These are phyloP conservation scores for Xylaria sp. DNA, from an alignment of 2,329 filamentous ascomycete genomes.

Conservation along the genomic window DNA sequence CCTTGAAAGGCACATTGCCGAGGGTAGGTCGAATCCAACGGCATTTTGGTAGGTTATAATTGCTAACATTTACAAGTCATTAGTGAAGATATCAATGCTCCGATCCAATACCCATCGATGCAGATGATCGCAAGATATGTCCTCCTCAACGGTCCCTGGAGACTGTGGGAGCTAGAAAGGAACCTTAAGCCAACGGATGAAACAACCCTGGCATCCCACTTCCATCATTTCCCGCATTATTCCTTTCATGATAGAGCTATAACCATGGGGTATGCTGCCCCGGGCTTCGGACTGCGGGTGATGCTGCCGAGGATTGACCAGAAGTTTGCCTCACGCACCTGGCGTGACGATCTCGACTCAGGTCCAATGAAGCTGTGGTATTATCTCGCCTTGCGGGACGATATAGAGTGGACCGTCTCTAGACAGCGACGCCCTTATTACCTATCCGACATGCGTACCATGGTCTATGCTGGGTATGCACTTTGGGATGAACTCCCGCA, in stretches of 20 bases:
- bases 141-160: not conserved
- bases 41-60: not conserved
- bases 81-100: not conserved
- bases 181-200: not conserved
- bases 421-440: not conserved
- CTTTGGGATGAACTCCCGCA: constrained; percentile 11
- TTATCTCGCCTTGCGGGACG: not conserved
- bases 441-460: not conserved
- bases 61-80: constrained; percentile 5
- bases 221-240: not conserved
- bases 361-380: constrained; percentile 23
- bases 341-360: not conserved
- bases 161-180: not conserved
- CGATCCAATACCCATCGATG: not conserved
- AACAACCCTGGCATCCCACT: not conserved
- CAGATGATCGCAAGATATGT: not conserved
- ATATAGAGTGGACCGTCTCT: not conserved
- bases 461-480: constrained; percentile 6
- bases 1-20: not conserved
- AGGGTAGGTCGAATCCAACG: not conserved
- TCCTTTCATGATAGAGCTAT: not conserved
- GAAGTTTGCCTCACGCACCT: not conserved
- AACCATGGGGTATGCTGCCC: not conserved
- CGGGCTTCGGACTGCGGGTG: not conserved
- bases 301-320: not conserved